Evolutionary conservation across 2,329 filamentous ascomycete species (phyloP), one percentile per base, ranked within the genome.

Genomic region (Sclerotinia trifoliorum): DNA sequence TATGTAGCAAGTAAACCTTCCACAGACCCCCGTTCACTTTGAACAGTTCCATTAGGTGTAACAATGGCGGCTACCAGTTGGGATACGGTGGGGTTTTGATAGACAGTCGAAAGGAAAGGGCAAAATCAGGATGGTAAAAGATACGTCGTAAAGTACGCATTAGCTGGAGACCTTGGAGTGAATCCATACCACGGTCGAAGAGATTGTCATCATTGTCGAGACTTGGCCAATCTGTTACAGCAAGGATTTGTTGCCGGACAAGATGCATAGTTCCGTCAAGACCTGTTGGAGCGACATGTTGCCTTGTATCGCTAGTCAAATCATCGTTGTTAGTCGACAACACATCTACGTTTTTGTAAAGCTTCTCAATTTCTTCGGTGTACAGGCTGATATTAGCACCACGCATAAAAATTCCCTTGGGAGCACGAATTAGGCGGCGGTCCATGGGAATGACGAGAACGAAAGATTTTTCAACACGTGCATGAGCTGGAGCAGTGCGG

Each of bases 221-320:
- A 48, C 51, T 56, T 44, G 26, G 26, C 24, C 39, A 56, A 10
- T 21, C 56, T 49, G 54, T 58, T 32, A 49, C 26, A 29, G 19
- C 13, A 44, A 11, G n/a, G n/a, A 58, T 26, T 11, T 42, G 35
- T 13, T 66, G 32, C 15, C 56, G 56, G 8, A 58, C 21, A n/a
- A 58, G 56, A 24, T 35, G 35, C 5, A 10, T 44, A 7, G 32
- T 44, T 58, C 10, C 24, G 19, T n/a, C 51, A 10, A 58, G 39
- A 10, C 13, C 24, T 15, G 35, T 32, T 81, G 0, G 80, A 81
- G 57, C 81, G 80, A 58, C 6, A 58, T 39, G 7, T 10, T 21
- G 32, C 21, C 19, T 5, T 57, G 7, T 21, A n/a, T 57, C 32
- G 55, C 55, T 21, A 57, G 26, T 42, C 19, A 17, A 19, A 39